These are phyloP conservation scores for Petrea volubilis DNA, from an alignment of 257 asterid genomes.

Conservation along the genomic window DNA sequence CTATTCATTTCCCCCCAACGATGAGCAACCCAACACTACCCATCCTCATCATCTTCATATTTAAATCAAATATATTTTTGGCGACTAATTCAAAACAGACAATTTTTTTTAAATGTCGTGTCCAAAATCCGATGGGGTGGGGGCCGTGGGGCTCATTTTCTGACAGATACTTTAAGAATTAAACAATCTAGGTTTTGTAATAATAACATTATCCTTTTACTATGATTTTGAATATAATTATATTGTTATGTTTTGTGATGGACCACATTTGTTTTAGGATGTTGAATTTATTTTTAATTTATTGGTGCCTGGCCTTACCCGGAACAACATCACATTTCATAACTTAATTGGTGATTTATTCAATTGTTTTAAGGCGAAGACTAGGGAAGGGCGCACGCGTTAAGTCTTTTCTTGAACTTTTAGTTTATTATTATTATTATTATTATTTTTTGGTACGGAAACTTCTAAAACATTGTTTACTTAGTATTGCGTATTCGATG, in stretches of 20 bases:
- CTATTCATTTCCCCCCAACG: neutral
- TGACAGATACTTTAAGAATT: neutral
- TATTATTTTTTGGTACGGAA: too few species aligned
- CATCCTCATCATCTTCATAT: neutral
- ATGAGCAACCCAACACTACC: too few species aligned
- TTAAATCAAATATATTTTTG: neutral
- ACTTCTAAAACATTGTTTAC: too few species aligned
- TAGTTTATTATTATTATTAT: too few species aligned
- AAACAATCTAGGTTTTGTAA: neutral
- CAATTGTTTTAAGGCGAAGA: too few species aligned
- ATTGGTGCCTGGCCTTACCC: neutral
- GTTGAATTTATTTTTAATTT: too few species aligned
- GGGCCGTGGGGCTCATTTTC: neutral
- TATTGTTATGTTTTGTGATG: too few species aligned
- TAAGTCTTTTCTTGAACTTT: too few species aligned
- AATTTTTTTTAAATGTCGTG: conserved; percentile 15
- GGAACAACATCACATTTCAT: neutral
- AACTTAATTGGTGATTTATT: too few species aligned
- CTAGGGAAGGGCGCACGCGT: too few species aligned
- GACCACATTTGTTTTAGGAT: too few species aligned
- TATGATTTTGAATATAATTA: conserved; percentile 9
- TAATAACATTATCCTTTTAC: conserved; percentile 26
- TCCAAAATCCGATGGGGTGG: neutral
- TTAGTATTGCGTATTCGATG: too few species aligned
- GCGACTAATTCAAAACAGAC: neutral